phyloP scores from a whole-genome alignment of 306 rosid genomes.

The Albizia julibrissin region DNA sequence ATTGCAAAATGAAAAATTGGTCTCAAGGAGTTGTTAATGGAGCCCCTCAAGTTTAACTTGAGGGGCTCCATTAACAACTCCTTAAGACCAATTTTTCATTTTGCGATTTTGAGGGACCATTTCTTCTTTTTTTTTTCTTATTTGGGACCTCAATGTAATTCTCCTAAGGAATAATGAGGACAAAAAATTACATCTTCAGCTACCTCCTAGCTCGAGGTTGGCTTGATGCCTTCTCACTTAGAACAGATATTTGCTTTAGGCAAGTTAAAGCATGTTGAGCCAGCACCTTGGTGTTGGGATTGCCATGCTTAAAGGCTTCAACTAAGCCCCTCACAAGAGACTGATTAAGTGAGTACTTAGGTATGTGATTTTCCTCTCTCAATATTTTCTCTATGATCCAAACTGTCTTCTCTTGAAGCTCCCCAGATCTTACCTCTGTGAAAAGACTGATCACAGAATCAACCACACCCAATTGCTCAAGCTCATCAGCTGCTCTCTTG shows the following conservation, averaged over 20 bases:
- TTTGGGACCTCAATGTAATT: too few relatives aligned
- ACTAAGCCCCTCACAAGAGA: constrained; percentile 54
- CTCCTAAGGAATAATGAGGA: neutral
- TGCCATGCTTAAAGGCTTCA: constrained; percentile 58
- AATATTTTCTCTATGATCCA: constrained; percentile 58
- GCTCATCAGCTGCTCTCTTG: constrained; percentile 49
- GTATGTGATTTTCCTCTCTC: constrained; percentile 50
- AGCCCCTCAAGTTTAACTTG: too few relatives aligned
- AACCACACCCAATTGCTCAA: constrained; percentile 43
- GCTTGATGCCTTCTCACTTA: constrained; percentile 40
- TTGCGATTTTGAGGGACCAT: too few relatives aligned
- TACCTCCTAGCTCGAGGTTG: constrained; percentile 37
- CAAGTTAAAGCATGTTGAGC: constrained; percentile 55
- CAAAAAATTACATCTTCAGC: neutral
- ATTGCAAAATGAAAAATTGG: too few relatives aligned
- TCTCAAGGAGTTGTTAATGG: too few relatives aligned
- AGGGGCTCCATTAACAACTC: too few relatives aligned
- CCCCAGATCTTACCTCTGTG: constrained; percentile 41
- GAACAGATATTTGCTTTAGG: constrained; percentile 50
- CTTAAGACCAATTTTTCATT: too few relatives aligned
- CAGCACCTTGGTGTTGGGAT: constrained; percentile 43
- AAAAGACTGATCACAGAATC: constrained; percentile 48
- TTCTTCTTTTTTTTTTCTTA: too few relatives aligned
- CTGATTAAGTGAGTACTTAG: constrained; percentile 46
- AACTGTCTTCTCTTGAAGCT: constrained; percentile 55